A percentile compares a stretch with the other conserved stretches of the same genome.
phyloP scores from a whole-genome alignment of 2,329 filamentous ascomycete species.

The Stenocarpella maydis region DNA sequence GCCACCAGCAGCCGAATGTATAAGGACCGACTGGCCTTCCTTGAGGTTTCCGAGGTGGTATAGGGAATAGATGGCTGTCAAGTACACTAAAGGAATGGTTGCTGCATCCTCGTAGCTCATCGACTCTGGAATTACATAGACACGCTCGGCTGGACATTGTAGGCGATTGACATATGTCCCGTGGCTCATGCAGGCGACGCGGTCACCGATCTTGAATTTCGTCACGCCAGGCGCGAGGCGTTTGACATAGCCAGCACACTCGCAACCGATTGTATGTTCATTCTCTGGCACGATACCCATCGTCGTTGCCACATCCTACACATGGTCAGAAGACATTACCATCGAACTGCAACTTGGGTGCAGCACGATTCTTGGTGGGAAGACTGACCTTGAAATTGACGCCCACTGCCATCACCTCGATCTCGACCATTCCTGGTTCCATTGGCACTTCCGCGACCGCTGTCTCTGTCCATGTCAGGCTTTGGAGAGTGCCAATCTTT shows the following conservation, averaged over 20 bases:
- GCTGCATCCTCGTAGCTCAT: constrained; percentile 46
- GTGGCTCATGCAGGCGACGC: constrained; percentile 29
- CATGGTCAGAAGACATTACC: too few relatives aligned
- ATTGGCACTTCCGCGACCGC: too few relatives aligned
- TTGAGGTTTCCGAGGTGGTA: constrained; percentile 42
- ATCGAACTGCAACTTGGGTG: too few relatives aligned
- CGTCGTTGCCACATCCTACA: constrained; percentile 45
- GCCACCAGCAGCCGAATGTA: constrained; percentile 24
- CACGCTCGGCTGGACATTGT: background rate
- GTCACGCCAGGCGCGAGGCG: background rate
- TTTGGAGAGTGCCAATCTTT: constrained; percentile 38
- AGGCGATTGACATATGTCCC: constrained; percentile 39
- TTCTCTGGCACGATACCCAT: constrained; percentile 40
- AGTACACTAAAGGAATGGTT: constrained; percentile 43
- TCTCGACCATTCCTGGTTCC: constrained; percentile 41
- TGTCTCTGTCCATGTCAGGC: constrained; percentile 17
- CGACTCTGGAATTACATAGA: constrained; percentile 42
- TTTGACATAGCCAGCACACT: background rate
- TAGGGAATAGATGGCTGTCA: constrained; percentile 44
- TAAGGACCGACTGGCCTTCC: constrained; percentile 35
- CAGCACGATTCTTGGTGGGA: too few relatives aligned
- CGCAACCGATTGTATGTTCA: constrained; percentile 33
- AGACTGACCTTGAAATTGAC: constrained; percentile 50
- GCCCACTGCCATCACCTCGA: constrained; percentile 45
- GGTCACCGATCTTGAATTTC: constrained; percentile 4